Evolutionary conservation across 192 early-diverging fungal genomes (phyloP).

Genomic region (Podila horticola): DNA sequence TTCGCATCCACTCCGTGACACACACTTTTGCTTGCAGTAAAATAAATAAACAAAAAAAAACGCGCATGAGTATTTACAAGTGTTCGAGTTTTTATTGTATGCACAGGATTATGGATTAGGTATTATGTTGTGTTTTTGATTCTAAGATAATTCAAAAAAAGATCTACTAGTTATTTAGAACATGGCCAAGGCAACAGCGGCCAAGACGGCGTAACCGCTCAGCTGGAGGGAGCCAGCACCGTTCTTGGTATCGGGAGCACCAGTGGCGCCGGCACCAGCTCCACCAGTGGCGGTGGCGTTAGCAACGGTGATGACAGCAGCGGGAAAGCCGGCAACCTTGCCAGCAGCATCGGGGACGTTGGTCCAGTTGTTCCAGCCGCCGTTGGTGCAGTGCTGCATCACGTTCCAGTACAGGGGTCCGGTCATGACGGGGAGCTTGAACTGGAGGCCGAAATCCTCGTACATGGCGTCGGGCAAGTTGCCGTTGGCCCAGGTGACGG

Average conservation of each 20-base stretch:
- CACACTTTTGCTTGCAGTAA: background rate
- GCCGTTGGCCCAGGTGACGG: slow-evolving; percentile 35
- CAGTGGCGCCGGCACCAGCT: background rate
- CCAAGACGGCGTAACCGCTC: slow-evolving; percentile 3
- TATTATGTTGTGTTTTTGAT: slow-evolving; percentile 2
- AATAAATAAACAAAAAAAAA: background rate
- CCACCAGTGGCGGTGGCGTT: slow-evolving; percentile 16
- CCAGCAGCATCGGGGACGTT: slow-evolving; percentile 36
- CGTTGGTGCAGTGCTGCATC: slow-evolving; percentile 45
- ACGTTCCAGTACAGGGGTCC: slow-evolving; percentile 46
- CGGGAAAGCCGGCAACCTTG: slow-evolving; percentile 30
- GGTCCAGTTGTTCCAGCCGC: slow-evolving; percentile 51
- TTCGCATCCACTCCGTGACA: no score
- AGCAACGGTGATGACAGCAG: slow-evolving; percentile 26
- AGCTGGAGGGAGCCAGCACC: slow-evolving; percentile 13
- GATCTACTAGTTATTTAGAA: slow-evolving; percentile 14
- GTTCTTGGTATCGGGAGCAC: background rate
- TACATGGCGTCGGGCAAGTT: slow-evolving; percentile 26
- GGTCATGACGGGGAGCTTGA: slow-evolving; percentile 32
- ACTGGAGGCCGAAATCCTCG: slow-evolving; percentile 51
- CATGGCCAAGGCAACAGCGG: slow-evolving; percentile 29
- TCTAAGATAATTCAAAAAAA: background rate
- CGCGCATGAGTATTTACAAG: background rate
- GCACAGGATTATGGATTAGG: background rate
- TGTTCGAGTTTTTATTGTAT: background rate